phyloP scores from a whole-genome alignment of 441 rosid species.

The Syzygium malaccense region DNA sequence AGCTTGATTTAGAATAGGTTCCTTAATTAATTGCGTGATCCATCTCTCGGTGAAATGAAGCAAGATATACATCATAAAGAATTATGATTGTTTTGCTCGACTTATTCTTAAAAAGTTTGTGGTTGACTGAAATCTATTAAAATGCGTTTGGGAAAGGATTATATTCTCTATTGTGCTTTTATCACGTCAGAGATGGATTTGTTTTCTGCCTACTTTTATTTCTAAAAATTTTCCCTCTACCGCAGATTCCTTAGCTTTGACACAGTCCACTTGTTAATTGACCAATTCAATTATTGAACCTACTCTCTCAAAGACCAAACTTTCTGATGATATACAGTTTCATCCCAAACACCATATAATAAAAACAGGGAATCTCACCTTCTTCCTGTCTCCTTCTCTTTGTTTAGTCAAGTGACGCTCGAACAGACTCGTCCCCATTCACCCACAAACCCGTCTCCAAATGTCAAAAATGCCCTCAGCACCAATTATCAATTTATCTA shows the following conservation, averaged over 20 bases:
- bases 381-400: too few species aligned
- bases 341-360: too few species aligned
- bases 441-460: neutral
- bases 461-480: neutral
- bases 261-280: neutral
- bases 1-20: neutral
- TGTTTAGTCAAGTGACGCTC: too few species aligned
- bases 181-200: neutral
- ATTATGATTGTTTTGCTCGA: neutral
- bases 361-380: too few species aligned
- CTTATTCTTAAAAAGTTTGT: neutral
- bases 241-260: neutral
- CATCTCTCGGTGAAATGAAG: neutral
- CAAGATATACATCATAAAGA: neutral
- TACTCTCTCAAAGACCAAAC: too few species aligned
- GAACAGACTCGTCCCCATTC: too few species aligned
- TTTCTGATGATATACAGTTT: too few species aligned
- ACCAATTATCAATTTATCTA: neutral
- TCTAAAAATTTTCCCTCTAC: neutral
- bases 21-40: too few species aligned
- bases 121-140: neutral
- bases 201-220: neutral
- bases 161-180: neutral
- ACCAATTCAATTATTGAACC: too few species aligned
- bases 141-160: neutral